Evolutionary conservation across 1,284 basidiomycete genomes (phyloP).

Genomic region (Ganoderma leucocontextum): DNA sequence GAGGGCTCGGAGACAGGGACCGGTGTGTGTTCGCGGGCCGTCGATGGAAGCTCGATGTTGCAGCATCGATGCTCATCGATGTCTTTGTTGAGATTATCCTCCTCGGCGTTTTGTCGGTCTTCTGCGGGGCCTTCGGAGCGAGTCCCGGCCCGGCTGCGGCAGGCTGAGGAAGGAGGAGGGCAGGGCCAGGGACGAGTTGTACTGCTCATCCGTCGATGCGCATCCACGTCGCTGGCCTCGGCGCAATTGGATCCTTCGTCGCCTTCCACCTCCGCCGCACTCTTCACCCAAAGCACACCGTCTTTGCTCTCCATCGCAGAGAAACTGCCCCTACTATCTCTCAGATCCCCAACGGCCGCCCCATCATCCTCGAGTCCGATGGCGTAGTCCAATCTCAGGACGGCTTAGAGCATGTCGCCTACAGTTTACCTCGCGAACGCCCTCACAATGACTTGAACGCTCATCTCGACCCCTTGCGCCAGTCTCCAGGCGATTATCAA

Average conservation of each 20-base stretch:
- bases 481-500: conserved; percentile 22
- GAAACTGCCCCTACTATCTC: conserved; percentile 43
- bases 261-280: conserved; percentile 78
- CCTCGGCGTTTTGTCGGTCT: conserved; percentile 22
- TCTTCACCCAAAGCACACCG: conserved; percentile 58
- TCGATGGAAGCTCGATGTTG: not conserved
- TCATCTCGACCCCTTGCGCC: not conserved
- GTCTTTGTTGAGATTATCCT: conserved; percentile 29
- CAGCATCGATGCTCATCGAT: conserved; percentile 29
- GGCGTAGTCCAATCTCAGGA: conserved; percentile 51
- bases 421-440: conserved; percentile 14
- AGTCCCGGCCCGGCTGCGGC: too few species aligned
- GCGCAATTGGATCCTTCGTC: conserved; percentile 81
- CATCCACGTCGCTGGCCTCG: conserved; percentile 76
- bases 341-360: conserved; percentile 11
- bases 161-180: not conserved
- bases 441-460: conserved; percentile 4
- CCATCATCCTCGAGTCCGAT: conserved; percentile 55
- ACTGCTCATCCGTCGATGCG: conserved; percentile 59
- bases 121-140: too few species aligned
- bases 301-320: conserved; percentile 70
- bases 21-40: conserved; percentile 29
- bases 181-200: not conserved
- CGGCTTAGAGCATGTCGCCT: conserved; percentile 46
- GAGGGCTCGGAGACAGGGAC: conserved; percentile 22